Evolutionary conservation across 805 yeast species (phyloP).

Genomic region (Myxozyma geophila): DNA sequence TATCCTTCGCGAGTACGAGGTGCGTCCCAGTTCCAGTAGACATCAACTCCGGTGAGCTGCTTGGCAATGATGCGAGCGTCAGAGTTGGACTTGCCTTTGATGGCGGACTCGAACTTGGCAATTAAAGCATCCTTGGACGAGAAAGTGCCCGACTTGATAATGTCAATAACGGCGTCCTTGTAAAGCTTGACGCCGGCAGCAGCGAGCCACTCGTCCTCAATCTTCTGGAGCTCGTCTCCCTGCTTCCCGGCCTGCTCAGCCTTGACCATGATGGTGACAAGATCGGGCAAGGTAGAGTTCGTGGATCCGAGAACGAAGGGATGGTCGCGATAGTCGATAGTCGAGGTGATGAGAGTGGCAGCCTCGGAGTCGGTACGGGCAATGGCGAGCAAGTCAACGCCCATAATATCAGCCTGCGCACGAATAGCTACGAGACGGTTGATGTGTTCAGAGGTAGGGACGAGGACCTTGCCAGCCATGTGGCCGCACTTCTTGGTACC

Average conservation of each 20-base stretch:
- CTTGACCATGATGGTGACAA: conserved; percentile 75
- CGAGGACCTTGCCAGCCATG: conserved; percentile 98
- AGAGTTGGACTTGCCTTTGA: conserved; percentile 72
- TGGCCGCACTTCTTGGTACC: conserved; percentile 99
- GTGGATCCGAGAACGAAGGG: conserved; percentile 90
- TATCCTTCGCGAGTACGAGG: conserved; percentile 96
- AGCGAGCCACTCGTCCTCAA: conserved; percentile 82
- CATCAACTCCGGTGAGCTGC: conserved; percentile 42
- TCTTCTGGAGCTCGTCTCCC: conserved; percentile 69
- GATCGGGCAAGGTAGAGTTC: conserved; percentile 75
- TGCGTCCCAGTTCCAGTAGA: conserved; percentile 62
- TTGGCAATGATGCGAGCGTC: conserved; percentile 73
- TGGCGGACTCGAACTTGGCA: conserved; percentile 56
- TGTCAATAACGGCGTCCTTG: conserved; percentile 90
- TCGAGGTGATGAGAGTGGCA: conserved; percentile 90
- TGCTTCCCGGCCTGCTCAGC: conserved; percentile 77
- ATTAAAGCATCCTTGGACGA: conserved; percentile 67
- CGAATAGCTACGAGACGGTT: conserved; percentile 92
- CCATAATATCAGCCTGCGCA: conserved; percentile 92
- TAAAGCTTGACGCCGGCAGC: conserved; percentile 85
- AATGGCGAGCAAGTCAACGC: conserved; percentile 81
- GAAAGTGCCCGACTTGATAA: conserved; percentile 63
- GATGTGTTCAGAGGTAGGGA: conserved; percentile 97
- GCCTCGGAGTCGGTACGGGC: conserved; percentile 99
- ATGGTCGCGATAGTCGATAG: conserved; percentile 94